phyloP scores from a whole-genome alignment of 2,329 filamentous ascomycete species.

The Sclerotinia spermophila region DNA sequence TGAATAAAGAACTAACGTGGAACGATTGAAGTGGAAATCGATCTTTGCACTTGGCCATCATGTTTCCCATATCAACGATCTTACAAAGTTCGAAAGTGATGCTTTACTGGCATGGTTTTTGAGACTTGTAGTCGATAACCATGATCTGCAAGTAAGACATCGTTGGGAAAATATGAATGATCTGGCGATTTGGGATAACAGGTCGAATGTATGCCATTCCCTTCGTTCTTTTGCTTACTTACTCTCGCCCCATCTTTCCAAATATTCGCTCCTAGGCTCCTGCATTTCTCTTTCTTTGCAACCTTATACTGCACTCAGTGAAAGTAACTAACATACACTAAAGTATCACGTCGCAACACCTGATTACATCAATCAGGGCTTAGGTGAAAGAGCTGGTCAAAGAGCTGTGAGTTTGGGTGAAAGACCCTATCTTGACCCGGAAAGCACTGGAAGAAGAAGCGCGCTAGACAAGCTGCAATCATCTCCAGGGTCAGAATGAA shows the following conservation, averaged over 20 bases:
- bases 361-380: conserved; percentile 47
- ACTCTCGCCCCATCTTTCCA: no score
- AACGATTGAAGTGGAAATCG: conserved; percentile 45
- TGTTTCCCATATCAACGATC: conserved; percentile 48
- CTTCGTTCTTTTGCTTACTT: no score
- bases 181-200: conserved; percentile 55
- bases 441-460: conserved; percentile 43
- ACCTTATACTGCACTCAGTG: no score
- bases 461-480: conserved; percentile 15
- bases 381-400: conserved; percentile 47
- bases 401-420: conserved; percentile 50
- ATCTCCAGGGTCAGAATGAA: neutral
- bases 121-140: conserved; percentile 50
- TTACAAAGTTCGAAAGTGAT: conserved; percentile 47
- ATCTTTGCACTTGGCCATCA: conserved; percentile 52
- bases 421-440: conserved; percentile 49
- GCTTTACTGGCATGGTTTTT: conserved; percentile 51
- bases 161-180: conserved; percentile 40
- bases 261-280: no score
- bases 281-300: no score
- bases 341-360: conserved; percentile 52
- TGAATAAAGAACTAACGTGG: neutral
- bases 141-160: conserved; percentile 50
- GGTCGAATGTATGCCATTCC: conserved; percentile 43
- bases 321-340: no score